These are phyloP conservation scores for Boletus tylopilopsis DNA, from an alignment of 768 basidiomycete genomes.

Conservation along the genomic window DNA sequence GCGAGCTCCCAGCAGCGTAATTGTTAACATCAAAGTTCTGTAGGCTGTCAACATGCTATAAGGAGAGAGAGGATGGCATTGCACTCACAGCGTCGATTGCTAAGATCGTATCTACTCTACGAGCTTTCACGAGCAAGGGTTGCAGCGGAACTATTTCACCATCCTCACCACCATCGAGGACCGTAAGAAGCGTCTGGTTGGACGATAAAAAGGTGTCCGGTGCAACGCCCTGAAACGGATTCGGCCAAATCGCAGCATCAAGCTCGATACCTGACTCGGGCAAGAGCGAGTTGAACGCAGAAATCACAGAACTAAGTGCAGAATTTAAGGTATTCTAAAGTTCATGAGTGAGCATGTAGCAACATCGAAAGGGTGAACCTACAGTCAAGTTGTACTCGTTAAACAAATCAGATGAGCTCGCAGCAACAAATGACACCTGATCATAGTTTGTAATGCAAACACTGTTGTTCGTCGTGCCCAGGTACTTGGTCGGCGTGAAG, in stretches of 20 bases:
- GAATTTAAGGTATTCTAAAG: slow-evolving; percentile 9
- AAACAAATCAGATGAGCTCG: slow-evolving; percentile 37
- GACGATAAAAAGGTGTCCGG: slow-evolving; percentile 34
- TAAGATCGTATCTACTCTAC: slow-evolving; percentile 46
- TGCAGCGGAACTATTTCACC: slow-evolving; percentile 45
- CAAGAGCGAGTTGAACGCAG: slow-evolving; percentile 18
- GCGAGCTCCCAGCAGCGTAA: slow-evolving; percentile 22
- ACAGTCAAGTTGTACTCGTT: slow-evolving; percentile 30
- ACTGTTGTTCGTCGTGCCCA: slow-evolving; percentile 37
- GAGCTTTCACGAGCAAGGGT: slow-evolving; percentile 45
- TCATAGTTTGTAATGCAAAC: slow-evolving; percentile 34
- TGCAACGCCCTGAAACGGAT: slow-evolving; percentile 36
- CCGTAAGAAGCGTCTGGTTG: slow-evolving; percentile 28
- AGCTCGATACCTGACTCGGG: slow-evolving; percentile 26
- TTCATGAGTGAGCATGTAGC: neutral
- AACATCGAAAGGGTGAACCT: neutral
- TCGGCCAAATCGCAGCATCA: slow-evolving; percentile 33
- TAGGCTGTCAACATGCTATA: neutral
- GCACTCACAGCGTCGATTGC: slow-evolving; percentile 42
- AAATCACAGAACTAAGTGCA: slow-evolving; percentile 4
- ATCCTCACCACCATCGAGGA: slow-evolving; percentile 41
- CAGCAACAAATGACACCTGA: slow-evolving; percentile 35
- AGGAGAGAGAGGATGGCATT: neutral
- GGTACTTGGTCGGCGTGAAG: slow-evolving; percentile 42
- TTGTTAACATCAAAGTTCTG: slow-evolving; percentile 16